A percentile compares a stretch with the other conserved stretches of the same genome.
These are phyloP conservation scores for Picochlorum costavermella DNA, from an alignment of 139 green algal genomes.

Conservation along the genomic window DNA sequence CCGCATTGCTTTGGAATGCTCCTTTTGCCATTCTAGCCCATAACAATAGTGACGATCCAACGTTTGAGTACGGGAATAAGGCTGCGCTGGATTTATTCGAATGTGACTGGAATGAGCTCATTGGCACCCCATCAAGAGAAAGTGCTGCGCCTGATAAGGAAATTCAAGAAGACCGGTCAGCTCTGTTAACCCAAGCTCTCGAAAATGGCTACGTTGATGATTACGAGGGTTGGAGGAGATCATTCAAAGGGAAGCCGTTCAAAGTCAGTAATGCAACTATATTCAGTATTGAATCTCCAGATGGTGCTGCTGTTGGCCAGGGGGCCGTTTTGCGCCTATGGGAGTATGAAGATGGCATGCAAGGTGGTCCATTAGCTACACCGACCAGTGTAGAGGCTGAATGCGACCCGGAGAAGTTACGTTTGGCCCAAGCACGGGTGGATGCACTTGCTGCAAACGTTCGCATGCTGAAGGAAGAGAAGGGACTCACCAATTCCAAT, in stretches of 20 bases:
- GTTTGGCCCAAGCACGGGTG: background rate
- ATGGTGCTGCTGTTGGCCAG: conserved; percentile 17
- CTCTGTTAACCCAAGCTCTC: background rate
- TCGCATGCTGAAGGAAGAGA: conserved; percentile 13
- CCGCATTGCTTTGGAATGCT: conserved; percentile 22
- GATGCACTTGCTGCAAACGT: background rate
- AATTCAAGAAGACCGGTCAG: conserved; percentile 11
- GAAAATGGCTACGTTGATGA: conserved; percentile 1
- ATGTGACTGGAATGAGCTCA: conserved; percentile 23
- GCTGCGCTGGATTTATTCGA: conserved; percentile 31
- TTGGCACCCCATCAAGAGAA: conserved; percentile 16
- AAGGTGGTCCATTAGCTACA: conserved; percentile 7
- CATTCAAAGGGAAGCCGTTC: conserved; percentile 2
- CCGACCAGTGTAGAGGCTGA: background rate
- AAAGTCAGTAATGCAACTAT: conserved; percentile 9
- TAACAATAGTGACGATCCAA: conserved; percentile 11
- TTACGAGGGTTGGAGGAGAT: conserved; percentile 6
- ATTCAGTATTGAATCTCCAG: conserved; percentile 15
- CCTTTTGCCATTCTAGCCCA: conserved; percentile 25
- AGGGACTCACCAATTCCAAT: conserved; percentile 9
- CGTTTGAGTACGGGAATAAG: conserved; percentile 28
- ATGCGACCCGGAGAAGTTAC: background rate
- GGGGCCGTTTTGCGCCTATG: conserved; percentile 17
- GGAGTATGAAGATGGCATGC: conserved; percentile 23
- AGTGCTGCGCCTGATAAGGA: conserved; percentile 10